Evolutionary conservation across 1,284 basidiomycete species (phyloP).

Genomic region (Thelephora terrestris): DNA sequence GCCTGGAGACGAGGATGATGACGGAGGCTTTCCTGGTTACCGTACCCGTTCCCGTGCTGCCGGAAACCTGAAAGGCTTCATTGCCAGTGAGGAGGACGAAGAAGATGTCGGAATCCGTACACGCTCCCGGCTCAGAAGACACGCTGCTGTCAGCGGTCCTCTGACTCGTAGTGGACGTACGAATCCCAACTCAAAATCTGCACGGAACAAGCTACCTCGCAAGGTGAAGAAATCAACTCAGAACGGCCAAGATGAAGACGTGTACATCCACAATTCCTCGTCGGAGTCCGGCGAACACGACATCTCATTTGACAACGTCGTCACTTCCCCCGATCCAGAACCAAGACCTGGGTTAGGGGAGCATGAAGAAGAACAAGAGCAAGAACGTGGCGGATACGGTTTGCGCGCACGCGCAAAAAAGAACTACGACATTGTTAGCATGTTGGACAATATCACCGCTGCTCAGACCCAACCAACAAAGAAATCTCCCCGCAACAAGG

Average conservation of each 20-base stretch:
- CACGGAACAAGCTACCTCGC: conserved; percentile 5
- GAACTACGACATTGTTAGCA: conserved; percentile 71
- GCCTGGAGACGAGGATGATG: conserved; percentile 22
- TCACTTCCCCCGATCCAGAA: conserved; percentile 35
- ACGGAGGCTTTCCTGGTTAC: conserved; percentile 18
- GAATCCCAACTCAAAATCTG: conserved; percentile 5
- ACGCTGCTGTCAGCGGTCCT: conserved; percentile 3
- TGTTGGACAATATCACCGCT: conserved; percentile 42
- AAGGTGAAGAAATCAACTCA: conserved; percentile 16
- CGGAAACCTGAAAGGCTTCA: conserved; percentile 24
- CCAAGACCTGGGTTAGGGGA: conserved; percentile 33
- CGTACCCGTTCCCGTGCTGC: conserved; percentile 11
- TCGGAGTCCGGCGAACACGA: conserved; percentile 47
- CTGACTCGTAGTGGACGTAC: conserved; percentile 6
- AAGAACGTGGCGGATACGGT: conserved; percentile 42
- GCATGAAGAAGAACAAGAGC: conserved; percentile 29
- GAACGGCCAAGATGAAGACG: conserved; percentile 37
- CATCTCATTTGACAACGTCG: conserved; percentile 45
- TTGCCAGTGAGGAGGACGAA: conserved; percentile 40
- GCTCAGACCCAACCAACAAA: conserved; percentile 38
- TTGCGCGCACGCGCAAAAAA: conserved; percentile 54
- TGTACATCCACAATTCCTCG: conserved; percentile 34
- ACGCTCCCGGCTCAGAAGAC: conserved; percentile 11
- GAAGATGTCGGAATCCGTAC: conserved; percentile 21
- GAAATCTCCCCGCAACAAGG: conserved; percentile 20